phyloP scores from a whole-genome alignment of 768 basidiomycete genomes.

The Leccinum imitatum region DNA sequence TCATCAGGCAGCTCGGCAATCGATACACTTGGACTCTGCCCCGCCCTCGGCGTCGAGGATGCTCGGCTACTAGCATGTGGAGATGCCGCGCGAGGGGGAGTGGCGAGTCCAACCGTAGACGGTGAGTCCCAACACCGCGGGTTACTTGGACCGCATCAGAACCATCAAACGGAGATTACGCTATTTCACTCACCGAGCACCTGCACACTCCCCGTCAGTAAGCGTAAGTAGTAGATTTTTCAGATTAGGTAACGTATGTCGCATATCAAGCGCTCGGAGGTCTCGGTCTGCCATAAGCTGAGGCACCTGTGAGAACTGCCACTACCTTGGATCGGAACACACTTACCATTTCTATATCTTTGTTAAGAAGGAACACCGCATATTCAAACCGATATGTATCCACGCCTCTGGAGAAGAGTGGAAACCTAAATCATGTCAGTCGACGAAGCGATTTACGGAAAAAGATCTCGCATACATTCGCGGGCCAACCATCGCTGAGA shows the following conservation, averaged over 20 bases:
- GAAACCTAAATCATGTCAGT: constrained; percentile 64
- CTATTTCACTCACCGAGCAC: constrained; percentile 41
- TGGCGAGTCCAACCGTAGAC: constrained; percentile 22
- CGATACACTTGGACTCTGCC: constrained; percentile 14
- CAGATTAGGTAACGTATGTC: constrained; percentile 95
- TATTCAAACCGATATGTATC: constrained; percentile 98
- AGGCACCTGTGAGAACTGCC: constrained; percentile 8
- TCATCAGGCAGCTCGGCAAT: constrained; percentile 32
- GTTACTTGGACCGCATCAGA: constrained; percentile 20
- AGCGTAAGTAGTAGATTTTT: constrained; percentile 90
- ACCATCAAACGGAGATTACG: constrained; percentile 1
- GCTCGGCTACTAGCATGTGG: constrained; percentile 12
- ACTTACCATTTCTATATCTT: constrained; percentile 89
- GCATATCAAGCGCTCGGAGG: constrained; percentile 85
- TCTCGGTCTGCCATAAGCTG: constrained; percentile 92
- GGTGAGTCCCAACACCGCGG: constrained; percentile 22
- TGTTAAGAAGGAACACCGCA: constrained; percentile 94
- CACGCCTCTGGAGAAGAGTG: constrained; percentile 90
- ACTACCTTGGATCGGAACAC: neutral
- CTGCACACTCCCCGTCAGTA: constrained; percentile 62
- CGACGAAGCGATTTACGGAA: neutral
- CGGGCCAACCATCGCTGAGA: constrained; percentile 94
- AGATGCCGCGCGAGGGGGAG: constrained; percentile 23
- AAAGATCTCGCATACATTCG: constrained; percentile 66
- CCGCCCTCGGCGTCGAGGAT: constrained; percentile 30